Conservation (phyloP, 257 asterid species). For the Mitragyna speciosa region DNA sequence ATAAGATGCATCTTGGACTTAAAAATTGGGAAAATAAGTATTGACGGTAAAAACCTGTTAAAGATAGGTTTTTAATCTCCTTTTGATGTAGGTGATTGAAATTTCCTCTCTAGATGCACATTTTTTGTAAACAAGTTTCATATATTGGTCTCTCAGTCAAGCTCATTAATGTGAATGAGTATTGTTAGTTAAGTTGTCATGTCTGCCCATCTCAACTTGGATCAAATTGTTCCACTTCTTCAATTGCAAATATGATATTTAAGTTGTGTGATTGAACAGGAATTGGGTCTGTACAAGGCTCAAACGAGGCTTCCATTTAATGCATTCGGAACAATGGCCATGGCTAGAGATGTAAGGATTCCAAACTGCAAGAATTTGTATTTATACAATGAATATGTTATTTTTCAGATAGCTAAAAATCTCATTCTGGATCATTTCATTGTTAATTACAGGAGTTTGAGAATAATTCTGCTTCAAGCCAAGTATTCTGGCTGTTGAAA, state of each 20-base stretch:
- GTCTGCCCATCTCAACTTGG: background rate
- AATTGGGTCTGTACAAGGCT: slow-evolving; percentile 95
- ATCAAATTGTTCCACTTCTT: background rate
- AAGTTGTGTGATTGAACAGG: slow-evolving; percentile 48
- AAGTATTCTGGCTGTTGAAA: slow-evolving; percentile 93
- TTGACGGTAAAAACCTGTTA: background rate
- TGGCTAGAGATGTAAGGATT: slow-evolving; percentile 88
- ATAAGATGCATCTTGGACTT: background rate
- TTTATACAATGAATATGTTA: background rate
- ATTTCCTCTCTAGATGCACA: background rate
- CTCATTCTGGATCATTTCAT: slow-evolving; percentile 12
- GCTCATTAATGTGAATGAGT: background rate
- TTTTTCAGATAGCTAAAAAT: background rate
- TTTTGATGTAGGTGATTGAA: background rate
- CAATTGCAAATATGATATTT: background rate
- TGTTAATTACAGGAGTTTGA: slow-evolving; percentile 72
- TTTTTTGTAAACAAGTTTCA: background rate
- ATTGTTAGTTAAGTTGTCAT: background rate
- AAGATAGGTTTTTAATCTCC: background rate
- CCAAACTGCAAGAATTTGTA: slow-evolving; percentile 1
- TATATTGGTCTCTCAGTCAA: background rate
- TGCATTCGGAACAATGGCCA: slow-evolving; percentile 99
- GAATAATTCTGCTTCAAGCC: slow-evolving; percentile 95
- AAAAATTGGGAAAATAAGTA: background rate
- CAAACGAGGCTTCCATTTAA: slow-evolving; percentile 95